Conservation (phyloP, 768 basidiomycete species). For the Tulasnella sp. region DNA sequence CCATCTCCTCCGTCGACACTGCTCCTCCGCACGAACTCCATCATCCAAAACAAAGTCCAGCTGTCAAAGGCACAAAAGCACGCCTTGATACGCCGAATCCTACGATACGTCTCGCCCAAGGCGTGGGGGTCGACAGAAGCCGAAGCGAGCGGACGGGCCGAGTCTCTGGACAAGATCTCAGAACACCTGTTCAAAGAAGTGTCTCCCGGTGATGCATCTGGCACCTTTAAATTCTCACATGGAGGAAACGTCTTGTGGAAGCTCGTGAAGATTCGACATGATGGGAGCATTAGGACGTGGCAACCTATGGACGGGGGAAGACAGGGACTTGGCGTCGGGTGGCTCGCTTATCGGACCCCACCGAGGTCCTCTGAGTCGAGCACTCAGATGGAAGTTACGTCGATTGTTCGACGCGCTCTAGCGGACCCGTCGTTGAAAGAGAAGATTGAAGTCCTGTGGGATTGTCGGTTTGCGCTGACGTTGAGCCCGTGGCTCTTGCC, state of each 20-base stretch:
- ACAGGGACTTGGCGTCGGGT: not conserved
- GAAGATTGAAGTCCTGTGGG: constrained; percentile 39
- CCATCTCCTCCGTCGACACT: constrained; percentile 34
- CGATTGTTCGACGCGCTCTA: not conserved
- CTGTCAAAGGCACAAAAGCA: constrained; percentile 16
- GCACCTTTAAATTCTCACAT: constrained; percentile 33
- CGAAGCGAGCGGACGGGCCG: constrained; percentile 42
- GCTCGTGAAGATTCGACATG: constrained; percentile 24
- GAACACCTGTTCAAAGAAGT: constrained; percentile 34
- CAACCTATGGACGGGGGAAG: not conserved
- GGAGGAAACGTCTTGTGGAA: constrained; percentile 57
- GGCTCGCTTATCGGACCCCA: not conserved
- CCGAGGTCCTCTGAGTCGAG: not conserved
- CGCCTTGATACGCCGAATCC: constrained; percentile 30
- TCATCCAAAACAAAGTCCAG: constrained; percentile 11
- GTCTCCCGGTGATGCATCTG: constrained; percentile 18
- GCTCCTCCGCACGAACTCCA: constrained; percentile 16
- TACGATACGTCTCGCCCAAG: constrained; percentile 59
- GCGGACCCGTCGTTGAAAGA: not conserved
- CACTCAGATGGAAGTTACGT: not conserved
- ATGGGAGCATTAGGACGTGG: constrained; percentile 3
- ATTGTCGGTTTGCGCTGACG: constrained; percentile 48
- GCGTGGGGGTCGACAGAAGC: constrained; percentile 67
- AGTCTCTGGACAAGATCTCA: constrained; percentile 38
- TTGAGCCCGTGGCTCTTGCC: constrained; percentile 12